A percentile compares a stretch with the other conserved stretches of the same genome.
These are phyloP conservation scores for Arctostaphylos glauca DNA, from an alignment of 148 eudicot species.

Conservation along the genomic window DNA sequence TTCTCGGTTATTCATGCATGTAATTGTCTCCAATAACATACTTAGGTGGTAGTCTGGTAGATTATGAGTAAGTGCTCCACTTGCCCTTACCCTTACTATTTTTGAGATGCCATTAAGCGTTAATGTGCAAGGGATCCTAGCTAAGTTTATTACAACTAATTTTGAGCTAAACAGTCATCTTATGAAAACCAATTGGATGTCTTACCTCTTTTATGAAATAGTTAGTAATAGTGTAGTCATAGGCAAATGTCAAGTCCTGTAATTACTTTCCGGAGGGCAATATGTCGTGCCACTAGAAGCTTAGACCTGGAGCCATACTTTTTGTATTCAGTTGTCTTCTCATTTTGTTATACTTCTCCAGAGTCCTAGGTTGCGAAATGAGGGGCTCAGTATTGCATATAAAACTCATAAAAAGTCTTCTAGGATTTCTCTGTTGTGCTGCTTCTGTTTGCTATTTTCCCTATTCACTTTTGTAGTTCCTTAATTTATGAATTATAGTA, in stretches of 20 bases:
- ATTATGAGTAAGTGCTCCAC: background rate
- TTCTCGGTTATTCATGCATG: background rate
- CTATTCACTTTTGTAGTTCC: background rate
- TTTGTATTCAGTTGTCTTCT: background rate
- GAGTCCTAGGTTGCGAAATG: background rate
- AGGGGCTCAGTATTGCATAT: background rate
- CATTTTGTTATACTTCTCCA: background rate
- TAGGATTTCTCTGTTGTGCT: background rate
- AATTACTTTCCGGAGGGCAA: background rate
- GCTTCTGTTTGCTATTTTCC: background rate
- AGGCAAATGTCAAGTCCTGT: background rate
- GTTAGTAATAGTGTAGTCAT: background rate
- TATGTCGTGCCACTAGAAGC: background rate
- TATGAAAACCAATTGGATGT: background rate
- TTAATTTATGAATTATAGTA: background rate
- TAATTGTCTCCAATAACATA: background rate
- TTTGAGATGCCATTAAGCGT: background rate
- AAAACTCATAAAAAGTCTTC: background rate
- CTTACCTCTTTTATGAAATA: background rate
- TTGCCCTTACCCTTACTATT: background rate
- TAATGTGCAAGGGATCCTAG: background rate
- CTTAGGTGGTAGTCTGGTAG: background rate
- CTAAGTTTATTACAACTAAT: background rate
- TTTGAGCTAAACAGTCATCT: background rate
- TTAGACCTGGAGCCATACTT: background rate